phyloP scores from a whole-genome alignment of 192 early-diverging fungal species.

The Thoreauomyces humboldtii region DNA sequence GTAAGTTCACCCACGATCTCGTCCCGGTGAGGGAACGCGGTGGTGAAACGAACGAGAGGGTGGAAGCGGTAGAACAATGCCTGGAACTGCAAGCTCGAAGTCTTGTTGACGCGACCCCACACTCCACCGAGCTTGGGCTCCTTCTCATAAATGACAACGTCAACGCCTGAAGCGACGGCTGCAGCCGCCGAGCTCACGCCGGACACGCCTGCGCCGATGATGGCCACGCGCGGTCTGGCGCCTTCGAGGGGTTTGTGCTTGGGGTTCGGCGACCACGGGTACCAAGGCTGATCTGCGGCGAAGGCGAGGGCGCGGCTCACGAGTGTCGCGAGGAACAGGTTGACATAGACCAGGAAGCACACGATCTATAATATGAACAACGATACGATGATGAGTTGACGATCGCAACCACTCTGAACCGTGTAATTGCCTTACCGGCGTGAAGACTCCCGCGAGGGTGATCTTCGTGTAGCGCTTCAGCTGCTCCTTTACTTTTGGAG shows the following conservation, averaged over 20 bases:
- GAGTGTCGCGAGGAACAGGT: conserved; percentile 11
- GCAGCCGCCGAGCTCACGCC: conserved; percentile 22
- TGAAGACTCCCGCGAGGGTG: too few species aligned
- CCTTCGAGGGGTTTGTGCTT: neutral
- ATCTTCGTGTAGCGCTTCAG: too few species aligned
- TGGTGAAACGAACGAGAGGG: conserved; percentile 16
- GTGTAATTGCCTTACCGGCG: too few species aligned
- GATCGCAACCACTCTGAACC: too few species aligned
- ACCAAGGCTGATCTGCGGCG: conserved; percentile 9
- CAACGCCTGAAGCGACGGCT: conserved; percentile 7
- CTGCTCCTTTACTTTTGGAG: too few species aligned
- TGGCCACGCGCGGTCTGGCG: conserved; percentile 7
- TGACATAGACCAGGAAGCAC: conserved; percentile 14
- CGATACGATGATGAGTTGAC: too few species aligned
- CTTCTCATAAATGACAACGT: conserved; percentile 19
- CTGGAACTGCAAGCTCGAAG: conserved; percentile 21
- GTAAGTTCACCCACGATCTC: conserved; percentile 14
- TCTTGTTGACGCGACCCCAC: conserved; percentile 27
- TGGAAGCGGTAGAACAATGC: conserved; percentile 26
- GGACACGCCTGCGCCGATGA: conserved; percentile 20
- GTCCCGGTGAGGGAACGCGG: conserved; percentile 12
- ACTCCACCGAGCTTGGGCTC: conserved; percentile 9
- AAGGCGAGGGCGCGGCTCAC: conserved; percentile 12
- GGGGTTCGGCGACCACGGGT: neutral
- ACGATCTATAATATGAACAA: too few species aligned